A percentile compares a stretch with the other conserved stretches of the same genome.
phyloP scores from a whole-genome alignment of 345 rosid species.

The Eucalyptus erythrocorys region DNA sequence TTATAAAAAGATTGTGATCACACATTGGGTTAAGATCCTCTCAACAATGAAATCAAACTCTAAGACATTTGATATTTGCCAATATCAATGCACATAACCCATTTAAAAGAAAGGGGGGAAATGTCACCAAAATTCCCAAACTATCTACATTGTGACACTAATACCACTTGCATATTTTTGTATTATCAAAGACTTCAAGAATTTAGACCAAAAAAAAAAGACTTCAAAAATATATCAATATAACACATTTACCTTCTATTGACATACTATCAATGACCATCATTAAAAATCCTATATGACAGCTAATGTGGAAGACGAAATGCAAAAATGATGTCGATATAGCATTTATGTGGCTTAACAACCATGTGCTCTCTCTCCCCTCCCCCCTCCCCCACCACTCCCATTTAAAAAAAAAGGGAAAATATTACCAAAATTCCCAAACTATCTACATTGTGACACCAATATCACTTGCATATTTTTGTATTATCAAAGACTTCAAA shows the following conservation, averaged over 20 bases:
- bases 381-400: no score
- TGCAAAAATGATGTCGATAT: neutral
- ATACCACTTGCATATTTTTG: fast-evolving
- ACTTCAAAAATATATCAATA: neutral
- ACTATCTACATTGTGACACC: fast-evolving
- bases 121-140: neutral
- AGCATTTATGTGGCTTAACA: no score
- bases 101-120: neutral
- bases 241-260: fast-evolving
- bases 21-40: neutral
- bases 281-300: fast-evolving
- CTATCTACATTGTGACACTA: fast-evolving
- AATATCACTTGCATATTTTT: fast-evolving
- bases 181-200: neutral
- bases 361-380: no score
- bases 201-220: no score
- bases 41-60: neutral
- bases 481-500: neutral
- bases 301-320: neutral
- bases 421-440: neutral
- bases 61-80: neutral
- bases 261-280: neutral
- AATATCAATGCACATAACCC: neutral
- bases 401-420: neutral
- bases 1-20: neutral